phyloP scores from a whole-genome alignment of 2,329 filamentous ascomycete genomes.

The Eutypella sp. region DNA sequence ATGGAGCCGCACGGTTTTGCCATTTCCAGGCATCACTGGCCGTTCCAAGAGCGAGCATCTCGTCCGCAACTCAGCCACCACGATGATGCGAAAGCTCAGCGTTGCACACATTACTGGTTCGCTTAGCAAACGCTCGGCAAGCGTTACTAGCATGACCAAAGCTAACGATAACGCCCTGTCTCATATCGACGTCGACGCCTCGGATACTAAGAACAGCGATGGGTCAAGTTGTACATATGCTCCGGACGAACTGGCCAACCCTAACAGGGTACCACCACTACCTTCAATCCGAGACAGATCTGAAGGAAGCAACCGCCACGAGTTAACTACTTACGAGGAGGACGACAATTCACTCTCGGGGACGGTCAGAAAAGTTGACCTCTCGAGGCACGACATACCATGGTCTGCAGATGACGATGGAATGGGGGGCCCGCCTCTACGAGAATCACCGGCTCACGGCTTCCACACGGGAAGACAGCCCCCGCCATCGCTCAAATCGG shows the following conservation, averaged over 20 bases:
- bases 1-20: constrained; percentile 76
- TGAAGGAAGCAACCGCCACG: constrained; percentile 19
- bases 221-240: constrained; percentile 6
- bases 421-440: constrained; percentile 10
- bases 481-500: constrained; percentile 17
- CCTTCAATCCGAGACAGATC: constrained; percentile 26
- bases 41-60: constrained; percentile 63
- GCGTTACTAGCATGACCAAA: constrained; percentile 36
- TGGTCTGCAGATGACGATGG: constrained; percentile 15
- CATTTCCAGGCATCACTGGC: constrained; percentile 75
- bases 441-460: constrained; percentile 16
- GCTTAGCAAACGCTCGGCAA: constrained; percentile 67
- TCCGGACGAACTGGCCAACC: constrained; percentile 12
- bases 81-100: constrained; percentile 83
- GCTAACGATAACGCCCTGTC: constrained; percentile 24
- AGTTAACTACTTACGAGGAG: constrained; percentile 7
- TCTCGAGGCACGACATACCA: constrained; percentile 16
- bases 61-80: constrained; percentile 73
- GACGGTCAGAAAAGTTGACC: constrained; percentile 20
- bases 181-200: constrained; percentile 17
- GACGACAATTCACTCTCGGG: constrained; percentile 11
- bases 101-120: constrained; percentile 73
- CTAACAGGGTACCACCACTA: constrained; percentile 16
- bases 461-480: constrained; percentile 11
- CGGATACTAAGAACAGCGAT: constrained; percentile 17